A percentile compares a stretch with the other conserved stretches of the same genome.
Conservation (phyloP, 352 stramenopile species). For the Globisporangium cederbergense region DNA sequence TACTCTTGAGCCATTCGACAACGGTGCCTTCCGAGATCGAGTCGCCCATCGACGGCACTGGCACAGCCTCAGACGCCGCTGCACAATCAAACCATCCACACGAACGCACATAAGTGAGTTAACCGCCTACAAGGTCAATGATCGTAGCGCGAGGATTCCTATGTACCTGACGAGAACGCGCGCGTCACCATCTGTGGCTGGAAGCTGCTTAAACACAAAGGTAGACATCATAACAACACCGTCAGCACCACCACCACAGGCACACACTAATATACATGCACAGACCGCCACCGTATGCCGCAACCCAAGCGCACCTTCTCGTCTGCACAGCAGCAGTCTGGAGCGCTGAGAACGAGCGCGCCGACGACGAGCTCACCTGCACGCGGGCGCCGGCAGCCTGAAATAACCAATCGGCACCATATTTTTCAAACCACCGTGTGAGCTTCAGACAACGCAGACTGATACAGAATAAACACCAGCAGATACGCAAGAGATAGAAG, state of each 20-base stretch:
- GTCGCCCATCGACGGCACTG: constrained; percentile 90
- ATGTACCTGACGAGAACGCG: constrained; percentile 49
- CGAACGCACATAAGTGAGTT: background rate
- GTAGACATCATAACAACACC: background rate
- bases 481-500: background rate
- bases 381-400: constrained; percentile 9
- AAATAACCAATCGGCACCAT: background rate
- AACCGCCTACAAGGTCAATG: background rate
- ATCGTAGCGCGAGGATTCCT: background rate
- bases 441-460: background rate
- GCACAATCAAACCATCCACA: background rate
- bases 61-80: constrained; percentile 50
- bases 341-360: constrained; percentile 29
- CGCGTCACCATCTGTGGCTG: constrained; percentile 26
- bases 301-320: constrained; percentile 11
- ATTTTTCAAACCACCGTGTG: background rate
- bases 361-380: constrained; percentile 12
- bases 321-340: constrained; percentile 18
- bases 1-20: constrained; percentile 94
- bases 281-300: background rate
- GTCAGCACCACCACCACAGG: background rate
- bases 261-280: background rate
- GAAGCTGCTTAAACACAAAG: constrained; percentile 18
- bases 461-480: background rate
- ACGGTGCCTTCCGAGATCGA: constrained; percentile 98